These are phyloP conservation scores for Peronospora belbahrii DNA, from an alignment of 352 stramenopile species.

Conservation along the genomic window DNA sequence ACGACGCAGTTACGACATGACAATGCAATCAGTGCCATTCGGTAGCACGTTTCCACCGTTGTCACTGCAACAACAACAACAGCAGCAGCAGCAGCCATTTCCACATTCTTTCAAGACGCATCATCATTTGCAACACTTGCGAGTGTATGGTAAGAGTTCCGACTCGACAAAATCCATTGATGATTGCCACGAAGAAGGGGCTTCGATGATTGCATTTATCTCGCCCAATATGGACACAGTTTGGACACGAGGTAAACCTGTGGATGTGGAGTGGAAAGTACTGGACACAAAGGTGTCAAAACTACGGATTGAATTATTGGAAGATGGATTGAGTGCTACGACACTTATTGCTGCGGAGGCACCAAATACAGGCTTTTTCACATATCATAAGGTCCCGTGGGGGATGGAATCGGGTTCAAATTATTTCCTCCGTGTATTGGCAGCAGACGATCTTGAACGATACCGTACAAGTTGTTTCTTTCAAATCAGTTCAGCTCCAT, in stretches of 20 bases:
- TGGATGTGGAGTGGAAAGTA: constrained; percentile 68
- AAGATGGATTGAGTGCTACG: constrained; percentile 52
- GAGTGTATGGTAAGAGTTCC: constrained; percentile 40
- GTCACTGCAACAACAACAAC: constrained; percentile 1
- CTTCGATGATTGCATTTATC: constrained; percentile 31
- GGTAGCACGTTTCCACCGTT: constrained; percentile 23
- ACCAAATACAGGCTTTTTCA: constrained; percentile 66
- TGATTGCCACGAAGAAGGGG: constrained; percentile 33
- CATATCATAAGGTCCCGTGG: constrained; percentile 74
- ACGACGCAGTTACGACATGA: constrained; percentile 40
- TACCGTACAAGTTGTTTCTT: constrained; percentile 65
- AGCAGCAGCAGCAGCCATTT: constrained; percentile 8
- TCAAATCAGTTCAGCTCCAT: constrained; percentile 51
- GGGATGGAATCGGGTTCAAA: constrained; percentile 67
- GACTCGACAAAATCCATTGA: constrained; percentile 12
- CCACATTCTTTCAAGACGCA: constrained; percentile 27
- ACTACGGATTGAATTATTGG: constrained; percentile 64
- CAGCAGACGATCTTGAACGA: constrained; percentile 27
- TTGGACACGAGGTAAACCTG: constrained; percentile 67
- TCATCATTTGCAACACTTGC: constrained; percentile 41
- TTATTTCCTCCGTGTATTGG: constrained; percentile 71
- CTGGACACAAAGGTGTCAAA: constrained; percentile 38
- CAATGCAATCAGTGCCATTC: constrained; percentile 21
- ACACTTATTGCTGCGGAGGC: constrained; percentile 52
- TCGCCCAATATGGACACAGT: constrained; percentile 36